These are phyloP conservation scores for Xerocomus subilludens DNA, from an alignment of 1,284 basidiomycete species.

Conservation along the genomic window DNA sequence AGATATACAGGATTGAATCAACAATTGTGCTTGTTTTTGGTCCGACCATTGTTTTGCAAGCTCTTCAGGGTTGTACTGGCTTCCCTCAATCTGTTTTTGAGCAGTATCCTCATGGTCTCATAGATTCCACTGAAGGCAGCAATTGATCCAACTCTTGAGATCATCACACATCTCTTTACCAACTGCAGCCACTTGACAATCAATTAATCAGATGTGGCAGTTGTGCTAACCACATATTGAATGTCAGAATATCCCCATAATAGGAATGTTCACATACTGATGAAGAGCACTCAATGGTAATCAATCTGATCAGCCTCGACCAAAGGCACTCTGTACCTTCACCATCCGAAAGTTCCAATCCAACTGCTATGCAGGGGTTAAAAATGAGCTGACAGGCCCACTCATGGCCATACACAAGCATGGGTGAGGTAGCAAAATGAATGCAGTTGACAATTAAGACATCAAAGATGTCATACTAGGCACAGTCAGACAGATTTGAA, in stretches of 20 bases:
- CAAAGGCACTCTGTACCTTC: conserved; percentile 13
- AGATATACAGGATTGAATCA: not conserved
- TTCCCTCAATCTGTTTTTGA: conserved; percentile 17
- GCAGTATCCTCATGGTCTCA: conserved; percentile 29
- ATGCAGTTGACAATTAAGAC: not conserved
- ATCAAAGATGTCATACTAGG: not conserved
- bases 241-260: not conserved
- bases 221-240: no score
- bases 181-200: no score
- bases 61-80: conserved; percentile 1
- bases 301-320: conserved; percentile 5
- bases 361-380: not conserved
- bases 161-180: conserved; percentile 22
- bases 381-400: not conserved
- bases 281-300: conserved; percentile 5
- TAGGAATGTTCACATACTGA: not conserved
- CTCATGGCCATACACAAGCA: not conserved
- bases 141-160: conserved; percentile 50
- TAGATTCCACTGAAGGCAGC: conserved; percentile 29
- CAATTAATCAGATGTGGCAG: no score
- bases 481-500: no score
- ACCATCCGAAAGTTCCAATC: not conserved
- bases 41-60: conserved; percentile 49
- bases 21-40: not conserved
- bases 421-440: not conserved